Percentiles rank a stretch among this genome's conserved stretches.
Evolutionary conservation across 768 basidiomycete genomes (phyloP).

Genomic region (Psilocybe cubensis): DNA sequence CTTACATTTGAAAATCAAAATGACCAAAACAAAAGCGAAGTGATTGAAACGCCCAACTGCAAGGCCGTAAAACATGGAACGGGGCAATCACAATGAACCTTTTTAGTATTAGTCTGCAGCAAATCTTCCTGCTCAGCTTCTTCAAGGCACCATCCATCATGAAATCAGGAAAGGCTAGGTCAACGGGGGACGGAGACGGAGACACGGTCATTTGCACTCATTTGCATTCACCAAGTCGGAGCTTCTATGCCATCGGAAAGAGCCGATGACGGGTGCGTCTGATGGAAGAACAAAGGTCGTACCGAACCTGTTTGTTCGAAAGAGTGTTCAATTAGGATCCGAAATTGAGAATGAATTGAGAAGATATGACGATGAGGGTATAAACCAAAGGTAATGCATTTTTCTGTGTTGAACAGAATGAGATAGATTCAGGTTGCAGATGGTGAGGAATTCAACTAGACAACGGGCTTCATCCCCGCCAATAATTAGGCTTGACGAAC

Average conservation of each 20-base stretch:
- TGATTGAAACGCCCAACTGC: not conserved
- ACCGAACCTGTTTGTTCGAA: not conserved
- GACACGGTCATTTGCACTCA: not conserved
- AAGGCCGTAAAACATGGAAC: too few species aligned
- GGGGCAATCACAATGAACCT: not conserved
- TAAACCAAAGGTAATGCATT: not conserved
- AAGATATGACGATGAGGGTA: not conserved
- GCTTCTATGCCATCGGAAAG: not conserved
- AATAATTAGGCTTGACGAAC: slow-evolving; percentile 85
- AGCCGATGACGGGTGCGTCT: not conserved
- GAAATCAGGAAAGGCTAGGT: not conserved
- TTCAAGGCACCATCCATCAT: not conserved
- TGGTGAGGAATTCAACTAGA: not conserved
- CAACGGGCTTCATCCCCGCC: slow-evolving; percentile 48
- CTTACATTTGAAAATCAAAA: not conserved
- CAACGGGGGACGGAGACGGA: not conserved
- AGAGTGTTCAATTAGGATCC: not conserved
- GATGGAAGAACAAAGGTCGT: not conserved
- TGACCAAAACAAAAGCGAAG: not conserved
- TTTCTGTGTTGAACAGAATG: not conserved
- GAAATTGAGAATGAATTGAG: not conserved
- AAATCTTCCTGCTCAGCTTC: not conserved
- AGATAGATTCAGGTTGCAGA: not conserved
- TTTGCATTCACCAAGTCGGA: not conserved
- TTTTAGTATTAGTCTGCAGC: not conserved